Percentiles rank a stretch among this genome's conserved stretches.
Conservation (phyloP, 169 alveolate species). For the Cytauxzoon felis region DNA sequence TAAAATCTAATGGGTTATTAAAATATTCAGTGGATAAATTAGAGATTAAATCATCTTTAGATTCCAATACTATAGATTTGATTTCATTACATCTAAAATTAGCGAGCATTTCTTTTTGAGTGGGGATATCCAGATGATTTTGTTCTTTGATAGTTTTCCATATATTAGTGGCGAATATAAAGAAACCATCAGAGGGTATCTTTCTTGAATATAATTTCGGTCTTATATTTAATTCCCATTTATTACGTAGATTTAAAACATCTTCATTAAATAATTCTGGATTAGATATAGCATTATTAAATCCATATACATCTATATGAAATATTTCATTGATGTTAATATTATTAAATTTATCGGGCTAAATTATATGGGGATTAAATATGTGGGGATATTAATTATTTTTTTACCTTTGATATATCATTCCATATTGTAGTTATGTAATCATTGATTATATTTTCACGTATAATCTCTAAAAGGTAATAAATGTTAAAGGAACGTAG, state of each 20-base stretch:
- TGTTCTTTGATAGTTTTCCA: conserved; percentile 79
- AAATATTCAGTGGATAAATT: too few species aligned
- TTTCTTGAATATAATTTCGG: conserved; percentile 76
- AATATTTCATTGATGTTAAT: conserved; percentile 34
- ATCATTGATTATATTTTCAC: conserved; percentile 66
- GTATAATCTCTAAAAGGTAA: conserved; percentile 51
- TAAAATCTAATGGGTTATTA: too few species aligned
- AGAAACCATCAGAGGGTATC: conserved; percentile 86
- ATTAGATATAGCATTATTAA: conserved; percentile 72
- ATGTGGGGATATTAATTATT: background rate
- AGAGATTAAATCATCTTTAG: too few species aligned
- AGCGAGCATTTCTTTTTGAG: conserved; percentile 83
- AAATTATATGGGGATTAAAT: background rate
- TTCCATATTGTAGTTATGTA: conserved; percentile 77
- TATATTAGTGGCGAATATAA: conserved; percentile 66
- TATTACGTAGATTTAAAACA: conserved; percentile 46
- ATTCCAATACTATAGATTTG: conserved; percentile 64
- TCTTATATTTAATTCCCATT: conserved; percentile 65
- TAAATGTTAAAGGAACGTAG: background rate
- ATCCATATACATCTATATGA: conserved; percentile 75
- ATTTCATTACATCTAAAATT: conserved; percentile 80
- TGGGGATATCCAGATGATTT: conserved; percentile 81
- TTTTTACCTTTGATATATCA: conserved; percentile 71
- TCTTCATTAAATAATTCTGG: conserved; percentile 70
- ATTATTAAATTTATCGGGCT: conserved; percentile 47